phyloP scores from a whole-genome alignment of 495 filamentous ascomycete species.

The Neurospora sublineolata region DNA sequence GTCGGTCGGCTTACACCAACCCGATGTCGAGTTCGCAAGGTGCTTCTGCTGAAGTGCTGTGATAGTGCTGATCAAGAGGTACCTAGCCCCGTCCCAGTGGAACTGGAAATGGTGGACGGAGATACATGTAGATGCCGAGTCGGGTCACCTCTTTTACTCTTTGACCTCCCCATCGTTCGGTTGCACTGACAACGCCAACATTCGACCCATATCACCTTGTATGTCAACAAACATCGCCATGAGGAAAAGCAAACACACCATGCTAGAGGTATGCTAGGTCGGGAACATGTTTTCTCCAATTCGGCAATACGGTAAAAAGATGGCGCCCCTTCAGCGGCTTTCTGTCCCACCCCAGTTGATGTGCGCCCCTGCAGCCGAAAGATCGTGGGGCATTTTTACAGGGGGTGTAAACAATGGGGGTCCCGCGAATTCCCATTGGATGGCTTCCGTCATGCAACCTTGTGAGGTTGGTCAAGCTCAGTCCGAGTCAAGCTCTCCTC shows the following conservation, averaged over 20 bases:
- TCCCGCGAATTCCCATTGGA: background rate
- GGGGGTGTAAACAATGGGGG: background rate
- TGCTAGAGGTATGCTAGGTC: background rate
- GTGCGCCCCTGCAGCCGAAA: background rate
- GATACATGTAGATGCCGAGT: background rate
- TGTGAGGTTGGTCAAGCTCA: background rate
- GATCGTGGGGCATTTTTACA: background rate
- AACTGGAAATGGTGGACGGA: background rate
- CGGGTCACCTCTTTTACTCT: background rate
- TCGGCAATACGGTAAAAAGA: background rate
- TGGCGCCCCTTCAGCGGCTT: background rate
- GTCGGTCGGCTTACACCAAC: background rate
- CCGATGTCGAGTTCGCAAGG: background rate
- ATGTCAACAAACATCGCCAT: background rate
- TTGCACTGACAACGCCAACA: background rate
- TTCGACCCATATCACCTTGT: background rate
- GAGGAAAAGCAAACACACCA: background rate
- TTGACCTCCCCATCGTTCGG: background rate
- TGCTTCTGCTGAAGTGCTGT: background rate
- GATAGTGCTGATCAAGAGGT: background rate
- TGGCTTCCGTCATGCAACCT: background rate
- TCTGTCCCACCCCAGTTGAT: background rate
- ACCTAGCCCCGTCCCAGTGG: background rate
- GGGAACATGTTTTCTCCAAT: background rate
- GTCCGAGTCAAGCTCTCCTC: background rate